Conservation (phyloP, 345 rosid genomes). For the Sisymbrium irio region DNA sequence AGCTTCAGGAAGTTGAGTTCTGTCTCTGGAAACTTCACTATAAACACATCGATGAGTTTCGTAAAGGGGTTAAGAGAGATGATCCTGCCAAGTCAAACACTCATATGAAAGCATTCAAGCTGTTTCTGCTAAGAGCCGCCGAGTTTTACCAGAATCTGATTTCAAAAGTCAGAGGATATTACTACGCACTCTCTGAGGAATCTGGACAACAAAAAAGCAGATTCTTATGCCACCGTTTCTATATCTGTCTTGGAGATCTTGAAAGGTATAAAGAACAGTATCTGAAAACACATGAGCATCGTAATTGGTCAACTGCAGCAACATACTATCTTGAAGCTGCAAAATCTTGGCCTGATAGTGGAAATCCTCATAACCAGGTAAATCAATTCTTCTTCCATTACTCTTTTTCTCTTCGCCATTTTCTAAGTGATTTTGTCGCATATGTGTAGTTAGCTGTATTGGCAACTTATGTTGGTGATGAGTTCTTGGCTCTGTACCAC, state of each 20-base stretch:
- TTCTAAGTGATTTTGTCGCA: not conserved
- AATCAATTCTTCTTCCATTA: not conserved
- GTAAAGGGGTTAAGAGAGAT: slow-evolving; percentile 53
- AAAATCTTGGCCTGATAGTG: slow-evolving; percentile 75
- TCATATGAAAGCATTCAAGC: slow-evolving; percentile 52
- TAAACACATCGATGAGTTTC: slow-evolving; percentile 82
- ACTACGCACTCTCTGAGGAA: slow-evolving; percentile 46
- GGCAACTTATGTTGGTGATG: slow-evolving; percentile 87
- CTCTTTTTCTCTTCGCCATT: not conserved
- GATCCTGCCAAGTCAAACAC: slow-evolving; percentile 13
- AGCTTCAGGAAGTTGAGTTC: slow-evolving; percentile 81
- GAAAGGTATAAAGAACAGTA: slow-evolving; percentile 80
- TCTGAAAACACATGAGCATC: slow-evolving; percentile 40
- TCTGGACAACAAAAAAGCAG: slow-evolving; percentile 41
- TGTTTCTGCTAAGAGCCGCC: slow-evolving; percentile 57
- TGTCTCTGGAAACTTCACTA: slow-evolving; percentile 89
- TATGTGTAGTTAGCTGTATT: slow-evolving; percentile 72
- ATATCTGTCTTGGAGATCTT: slow-evolving; percentile 88
- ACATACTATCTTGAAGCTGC: slow-evolving; percentile 76
- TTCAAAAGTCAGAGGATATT: slow-evolving; percentile 42
- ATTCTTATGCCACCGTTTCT: slow-evolving; percentile 77
- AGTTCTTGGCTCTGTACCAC: slow-evolving; percentile 84
- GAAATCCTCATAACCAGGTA: slow-evolving; percentile 93
- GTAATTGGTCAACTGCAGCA: slow-evolving; percentile 80
- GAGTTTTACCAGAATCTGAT: slow-evolving; percentile 57